phyloP scores from a whole-genome alignment of 768 basidiomycete genomes.

The Suillus plorans region DNA sequence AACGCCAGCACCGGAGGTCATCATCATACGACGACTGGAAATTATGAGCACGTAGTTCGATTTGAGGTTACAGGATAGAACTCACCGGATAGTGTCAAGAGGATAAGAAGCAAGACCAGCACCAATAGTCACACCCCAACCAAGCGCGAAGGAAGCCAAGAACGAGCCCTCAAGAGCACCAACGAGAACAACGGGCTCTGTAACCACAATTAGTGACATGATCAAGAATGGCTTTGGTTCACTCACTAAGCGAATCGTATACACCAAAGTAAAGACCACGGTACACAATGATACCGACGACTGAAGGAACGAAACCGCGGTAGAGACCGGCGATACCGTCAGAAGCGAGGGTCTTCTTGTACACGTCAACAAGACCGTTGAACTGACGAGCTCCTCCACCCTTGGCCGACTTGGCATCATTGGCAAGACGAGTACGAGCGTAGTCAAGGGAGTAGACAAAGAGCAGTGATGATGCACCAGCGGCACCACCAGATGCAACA shows the following conservation, averaged over 20 bases:
- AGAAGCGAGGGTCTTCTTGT: conserved; percentile 94
- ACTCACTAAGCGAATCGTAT: conserved; percentile 89
- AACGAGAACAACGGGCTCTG: conserved; percentile 96
- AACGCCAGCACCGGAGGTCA: conserved; percentile 93
- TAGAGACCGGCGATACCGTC: conserved; percentile 99
- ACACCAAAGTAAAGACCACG: conserved; percentile 99
- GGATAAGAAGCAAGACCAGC: conserved; percentile 98
- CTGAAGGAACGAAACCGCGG: conserved; percentile 99
- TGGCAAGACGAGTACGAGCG: conserved; percentile 98
- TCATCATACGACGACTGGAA: conserved; percentile 99
- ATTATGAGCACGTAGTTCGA: conserved; percentile 21
- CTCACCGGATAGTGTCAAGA: conserved; percentile 84
- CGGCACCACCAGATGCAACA: conserved; percentile 97
- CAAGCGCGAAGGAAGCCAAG: conserved; percentile 94
- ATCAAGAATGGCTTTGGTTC: neutral
- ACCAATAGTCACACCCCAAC: conserved; percentile 99
- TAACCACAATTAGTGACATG: conserved; percentile 24
- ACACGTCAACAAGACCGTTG: conserved; percentile 97
- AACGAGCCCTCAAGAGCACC: conserved; percentile 95
- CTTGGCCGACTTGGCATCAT: conserved; percentile 96
- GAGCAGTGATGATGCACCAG: conserved; percentile 97
- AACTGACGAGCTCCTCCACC: conserved; percentile 93
- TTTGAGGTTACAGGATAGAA: neutral
- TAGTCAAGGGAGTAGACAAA: conserved; percentile 99
- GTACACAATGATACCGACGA: conserved; percentile 99